phyloP scores from a whole-genome alignment of 208 protist genomes.

The Leishmania tarentolae region DNA sequence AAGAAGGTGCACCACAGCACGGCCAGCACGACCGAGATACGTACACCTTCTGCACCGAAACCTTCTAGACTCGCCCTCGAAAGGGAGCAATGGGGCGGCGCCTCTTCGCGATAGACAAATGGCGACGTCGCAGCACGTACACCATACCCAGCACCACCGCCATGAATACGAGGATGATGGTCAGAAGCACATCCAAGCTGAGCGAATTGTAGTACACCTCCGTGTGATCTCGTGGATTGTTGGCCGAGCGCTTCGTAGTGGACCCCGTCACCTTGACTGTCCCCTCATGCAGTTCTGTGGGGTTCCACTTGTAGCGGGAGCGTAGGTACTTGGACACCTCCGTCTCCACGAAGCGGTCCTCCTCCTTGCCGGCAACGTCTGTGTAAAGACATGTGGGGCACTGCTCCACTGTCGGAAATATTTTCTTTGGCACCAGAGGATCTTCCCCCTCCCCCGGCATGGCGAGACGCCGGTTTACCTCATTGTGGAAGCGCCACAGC shows the following conservation, averaged over 20 bases:
- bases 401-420: conserved; percentile 36
- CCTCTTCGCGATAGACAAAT: not conserved
- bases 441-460: conserved; percentile 34
- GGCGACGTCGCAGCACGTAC: conserved; percentile 22
- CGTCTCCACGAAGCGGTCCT: conserved; percentile 2
- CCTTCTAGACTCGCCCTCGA: conserved; percentile 14
- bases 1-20: not conserved
- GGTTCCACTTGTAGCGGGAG: conserved; percentile 45
- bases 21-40: not conserved
- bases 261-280: not conserved
- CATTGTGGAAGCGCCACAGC: conserved; percentile 80
- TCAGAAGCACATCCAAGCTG: conserved; percentile 30
- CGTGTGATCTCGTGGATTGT: not conserved
- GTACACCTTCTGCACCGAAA: not conserved
- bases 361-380: not conserved
- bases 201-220: conserved; percentile 15
- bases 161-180: conserved; percentile 29
- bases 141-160: conserved; percentile 21
- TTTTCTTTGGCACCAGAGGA: conserved; percentile 65
- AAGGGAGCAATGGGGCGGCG: conserved; percentile 24
- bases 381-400: conserved; percentile 43
- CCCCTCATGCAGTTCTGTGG: conserved; percentile 16
- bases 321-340: conserved; percentile 29
- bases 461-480: conserved; percentile 54
- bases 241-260: not conserved